A percentile compares a stretch with the other conserved stretches of the same genome.
phyloP scores from a whole-genome alignment of 495 filamentous ascomycete species.

The Glutinoglossum americanum region DNA sequence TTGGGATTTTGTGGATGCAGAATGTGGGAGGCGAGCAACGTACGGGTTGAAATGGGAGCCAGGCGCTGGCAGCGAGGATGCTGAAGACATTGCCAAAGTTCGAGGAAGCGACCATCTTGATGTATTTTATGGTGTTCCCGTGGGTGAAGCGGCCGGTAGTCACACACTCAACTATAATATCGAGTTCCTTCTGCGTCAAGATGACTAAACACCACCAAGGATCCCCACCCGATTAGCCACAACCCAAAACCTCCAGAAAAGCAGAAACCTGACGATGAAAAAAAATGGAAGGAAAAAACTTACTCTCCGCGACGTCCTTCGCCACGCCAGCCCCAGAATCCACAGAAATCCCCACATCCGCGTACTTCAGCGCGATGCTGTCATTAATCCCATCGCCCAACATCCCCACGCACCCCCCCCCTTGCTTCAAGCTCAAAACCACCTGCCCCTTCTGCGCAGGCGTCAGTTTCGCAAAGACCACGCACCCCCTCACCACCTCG shows the following conservation, averaged over 20 bases:
- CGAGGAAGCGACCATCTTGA: constrained; percentile 3
- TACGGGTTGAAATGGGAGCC: background rate
- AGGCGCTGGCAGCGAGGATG: constrained; percentile 2
- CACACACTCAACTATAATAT: background rate
- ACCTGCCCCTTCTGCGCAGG: background rate
- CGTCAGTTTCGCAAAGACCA: constrained; percentile 1
- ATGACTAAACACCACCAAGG: too few species aligned
- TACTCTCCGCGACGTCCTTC: background rate
- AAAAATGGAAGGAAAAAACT: background rate
- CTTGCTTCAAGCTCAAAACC: background rate
- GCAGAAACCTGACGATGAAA: too few species aligned
- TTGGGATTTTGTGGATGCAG: background rate
- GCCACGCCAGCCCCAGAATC: background rate
- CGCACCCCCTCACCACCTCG: background rate
- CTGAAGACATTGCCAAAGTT: constrained; percentile 4
- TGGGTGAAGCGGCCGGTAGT: constrained; percentile 1
- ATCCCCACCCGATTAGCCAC: too few species aligned
- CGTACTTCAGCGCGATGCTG: background rate
- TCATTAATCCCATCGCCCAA: background rate
- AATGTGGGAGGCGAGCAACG: background rate
- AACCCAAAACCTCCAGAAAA: too few species aligned
- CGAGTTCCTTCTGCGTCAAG: background rate
- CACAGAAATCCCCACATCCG: background rate
- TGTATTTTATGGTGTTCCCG: constrained; percentile 3
- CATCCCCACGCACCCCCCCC: background rate